Evolutionary conservation across 2,329 filamentous ascomycete species (phyloP), one percentile per base, ranked within the genome.

Genomic region (Diplodia seriata): DNA sequence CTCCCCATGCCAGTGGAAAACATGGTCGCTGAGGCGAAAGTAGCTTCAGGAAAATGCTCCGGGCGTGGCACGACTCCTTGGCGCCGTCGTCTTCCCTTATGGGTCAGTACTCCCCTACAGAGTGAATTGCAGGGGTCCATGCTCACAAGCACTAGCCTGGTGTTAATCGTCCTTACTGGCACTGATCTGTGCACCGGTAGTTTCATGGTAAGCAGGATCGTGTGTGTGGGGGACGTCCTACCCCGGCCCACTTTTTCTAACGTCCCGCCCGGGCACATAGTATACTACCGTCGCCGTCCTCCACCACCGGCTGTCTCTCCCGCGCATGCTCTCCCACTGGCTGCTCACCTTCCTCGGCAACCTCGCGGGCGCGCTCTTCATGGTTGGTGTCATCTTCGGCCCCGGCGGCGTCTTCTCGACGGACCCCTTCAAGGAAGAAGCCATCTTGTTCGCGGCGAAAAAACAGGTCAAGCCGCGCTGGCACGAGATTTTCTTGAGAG

Each of bases 261-360:
- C 40, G 40, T 7, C 55, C 9, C 38, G 38, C 8, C 12, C 29
- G 23, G 26, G 26, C 15, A 8, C 23, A n/a, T 36, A 68, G 66
- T 63, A 55, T 36, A 68, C 66, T 18, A 72, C 72, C n/a, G 69
- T 71, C 50, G 68, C 72, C 6, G 62, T 69, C 1, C 63, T 73
- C 3, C 72, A 74, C 47, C 59, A 69, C n/a, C 72, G 72, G 31
- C 73, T 82, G 36, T 76, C 73, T 36, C 20, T 78, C 54, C 23
- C 73, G 26, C 78, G 75, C 65, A 78, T 80, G 77, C 69, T 80
- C 3, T 66, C 76, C 0, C 79, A 80, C 62, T 85, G 82, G 83
- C 65, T 78, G 38, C 72, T 85, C 3, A 83, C 81, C 18, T 85
- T 84, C 68, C 78, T 81, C 49, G 83, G 81, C 0, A 85, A 85